phyloP scores from a whole-genome alignment of 495 filamentous ascomycete species.

The Cercophora samala region DNA sequence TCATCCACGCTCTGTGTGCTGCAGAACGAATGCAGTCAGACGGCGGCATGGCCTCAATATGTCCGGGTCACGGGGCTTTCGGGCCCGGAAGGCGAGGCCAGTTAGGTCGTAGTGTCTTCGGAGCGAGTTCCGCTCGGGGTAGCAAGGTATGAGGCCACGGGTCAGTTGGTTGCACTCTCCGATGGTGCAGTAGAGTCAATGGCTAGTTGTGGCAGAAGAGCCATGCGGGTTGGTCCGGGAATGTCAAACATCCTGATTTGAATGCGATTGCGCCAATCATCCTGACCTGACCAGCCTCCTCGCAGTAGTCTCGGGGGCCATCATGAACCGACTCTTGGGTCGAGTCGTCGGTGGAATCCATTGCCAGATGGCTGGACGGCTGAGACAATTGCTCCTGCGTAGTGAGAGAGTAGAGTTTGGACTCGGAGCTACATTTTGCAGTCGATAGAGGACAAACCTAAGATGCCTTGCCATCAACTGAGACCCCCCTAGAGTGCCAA shows the following conservation, averaged over 20 bases:
- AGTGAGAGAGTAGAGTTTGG: background rate
- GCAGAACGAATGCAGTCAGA: constrained; percentile 4
- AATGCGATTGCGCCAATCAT: constrained; percentile 2
- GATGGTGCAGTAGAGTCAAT: background rate
- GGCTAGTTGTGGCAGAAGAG: background rate
- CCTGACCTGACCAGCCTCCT: background rate
- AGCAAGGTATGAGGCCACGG: background rate
- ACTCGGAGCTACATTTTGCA: background rate
- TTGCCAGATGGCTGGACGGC: background rate
- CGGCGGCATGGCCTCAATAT: constrained; percentile 5
- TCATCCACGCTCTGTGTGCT: background rate
- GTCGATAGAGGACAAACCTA: background rate
- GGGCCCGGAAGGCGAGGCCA: background rate
- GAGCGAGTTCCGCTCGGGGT: constrained; percentile 2
- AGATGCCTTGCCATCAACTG: background rate
- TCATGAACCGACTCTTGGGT: background rate
- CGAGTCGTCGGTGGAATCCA: background rate
- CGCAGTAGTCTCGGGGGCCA: background rate
- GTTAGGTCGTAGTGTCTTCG: constrained; percentile 2
- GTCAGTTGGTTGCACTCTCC: background rate
- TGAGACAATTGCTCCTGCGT: background rate
- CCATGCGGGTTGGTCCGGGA: constrained; percentile 1
- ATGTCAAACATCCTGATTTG: constrained; percentile 6
- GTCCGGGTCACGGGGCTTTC: constrained; percentile 4
- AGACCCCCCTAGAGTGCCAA: constrained; percentile 1